Evolutionary conservation across 805 yeast species (phyloP).

Genomic region (Candida mattraensis): DNA sequence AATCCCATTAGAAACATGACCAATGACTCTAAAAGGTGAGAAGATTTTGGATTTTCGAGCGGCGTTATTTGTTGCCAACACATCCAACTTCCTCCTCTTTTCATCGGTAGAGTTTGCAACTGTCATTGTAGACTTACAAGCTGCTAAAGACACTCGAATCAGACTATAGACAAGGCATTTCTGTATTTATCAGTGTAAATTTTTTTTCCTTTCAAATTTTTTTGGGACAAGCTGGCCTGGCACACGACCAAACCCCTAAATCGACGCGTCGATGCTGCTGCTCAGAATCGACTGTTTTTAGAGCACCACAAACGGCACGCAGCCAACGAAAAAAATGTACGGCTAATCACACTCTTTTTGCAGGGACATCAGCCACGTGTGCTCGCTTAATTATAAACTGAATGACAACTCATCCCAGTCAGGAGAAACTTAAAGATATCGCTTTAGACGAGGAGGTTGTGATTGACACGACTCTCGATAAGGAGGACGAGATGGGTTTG

Average conservation of each 20-base stretch:
- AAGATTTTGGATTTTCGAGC: conserved; percentile 56
- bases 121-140: conserved; percentile 8
- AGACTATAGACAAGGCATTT: conserved; percentile 5
- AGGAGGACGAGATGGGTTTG: conserved; percentile 3
- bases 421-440: not conserved
- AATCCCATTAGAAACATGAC: conserved; percentile 80
- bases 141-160: conserved; percentile 2
- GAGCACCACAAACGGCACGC: too few species aligned
- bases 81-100: conserved; percentile 13
- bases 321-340: too few species aligned
- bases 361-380: too few species aligned
- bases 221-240: not conserved
- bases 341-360: too few species aligned
- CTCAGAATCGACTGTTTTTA: too few species aligned
- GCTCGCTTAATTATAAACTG: too few species aligned
- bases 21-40: conserved; percentile 84
- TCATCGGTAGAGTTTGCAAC: conserved; percentile 8
- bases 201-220: conserved; percentile 8
- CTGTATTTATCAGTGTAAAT: conserved; percentile 1
- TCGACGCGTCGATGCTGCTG: too few species aligned
- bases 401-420: not conserved
- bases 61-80: not conserved
- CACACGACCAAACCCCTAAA: too few species aligned
- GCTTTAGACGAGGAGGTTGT: conserved; percentile 1
- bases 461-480: not conserved